Conservation (phyloP, 495 filamentous ascomycete genomes). For the Cryomyces minteri region DNA sequence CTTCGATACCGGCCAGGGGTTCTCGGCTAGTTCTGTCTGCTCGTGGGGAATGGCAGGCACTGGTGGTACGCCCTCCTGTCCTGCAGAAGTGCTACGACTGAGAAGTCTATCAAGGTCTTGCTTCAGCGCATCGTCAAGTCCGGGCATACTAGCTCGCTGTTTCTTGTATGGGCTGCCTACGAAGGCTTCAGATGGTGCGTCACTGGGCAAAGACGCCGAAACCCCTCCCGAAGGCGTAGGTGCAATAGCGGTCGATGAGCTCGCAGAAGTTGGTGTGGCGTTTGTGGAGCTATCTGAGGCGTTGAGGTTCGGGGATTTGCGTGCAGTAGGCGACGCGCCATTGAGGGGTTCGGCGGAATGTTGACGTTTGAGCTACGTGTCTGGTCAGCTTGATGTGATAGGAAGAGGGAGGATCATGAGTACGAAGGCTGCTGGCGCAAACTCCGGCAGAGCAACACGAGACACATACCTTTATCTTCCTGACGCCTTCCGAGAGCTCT, state of each 20-base stretch:
- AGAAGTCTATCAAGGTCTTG: no score
- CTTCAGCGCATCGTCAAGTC: constrained; percentile 26
- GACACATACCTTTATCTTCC: constrained; percentile 63
- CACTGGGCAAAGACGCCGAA: no score
- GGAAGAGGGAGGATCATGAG: background rate
- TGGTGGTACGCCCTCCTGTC: no score
- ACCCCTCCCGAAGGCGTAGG: no score
- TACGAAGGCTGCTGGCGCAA: background rate
- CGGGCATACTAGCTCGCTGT: constrained; percentile 52
- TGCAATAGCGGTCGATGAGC: background rate
- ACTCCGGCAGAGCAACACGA: no score
- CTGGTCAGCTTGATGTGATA: constrained; percentile 8
- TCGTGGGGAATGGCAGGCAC: no score
- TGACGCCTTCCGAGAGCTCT: constrained; percentile 77
- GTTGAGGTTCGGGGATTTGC: constrained; percentile 12
- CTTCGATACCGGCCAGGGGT: no score
- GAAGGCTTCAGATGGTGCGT: background rate
- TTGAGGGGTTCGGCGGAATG: constrained; percentile 67
- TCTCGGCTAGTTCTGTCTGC: no score
- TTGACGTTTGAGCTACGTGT: constrained; percentile 70
- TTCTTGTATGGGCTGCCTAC: constrained; percentile 75
- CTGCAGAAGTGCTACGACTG: no score
- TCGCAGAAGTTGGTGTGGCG: constrained; percentile 14
- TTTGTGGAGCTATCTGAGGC: constrained; percentile 28
- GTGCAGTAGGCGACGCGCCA: constrained; percentile 22